These are phyloP conservation scores for Vanrija sp. DNA, from an alignment of 1,284 basidiomycete genomes.

Conservation along the genomic window DNA sequence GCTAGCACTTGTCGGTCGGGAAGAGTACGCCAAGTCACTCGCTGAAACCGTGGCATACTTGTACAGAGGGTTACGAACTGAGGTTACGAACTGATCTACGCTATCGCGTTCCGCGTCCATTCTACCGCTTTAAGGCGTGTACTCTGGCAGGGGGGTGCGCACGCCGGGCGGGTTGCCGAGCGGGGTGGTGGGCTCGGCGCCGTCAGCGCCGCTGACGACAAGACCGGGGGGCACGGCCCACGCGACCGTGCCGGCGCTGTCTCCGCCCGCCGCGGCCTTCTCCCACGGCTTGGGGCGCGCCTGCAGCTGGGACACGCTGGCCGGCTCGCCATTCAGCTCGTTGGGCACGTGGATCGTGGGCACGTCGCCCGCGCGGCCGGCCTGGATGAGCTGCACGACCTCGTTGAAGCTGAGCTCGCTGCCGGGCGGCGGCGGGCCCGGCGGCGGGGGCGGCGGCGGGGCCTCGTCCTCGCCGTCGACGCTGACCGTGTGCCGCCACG, in stretches of 20 bases:
- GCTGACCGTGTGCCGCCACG: conserved; percentile 5
- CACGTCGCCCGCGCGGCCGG: conserved; percentile 33
- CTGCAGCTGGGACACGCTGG: conserved; percentile 7
- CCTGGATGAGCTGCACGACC: conserved; percentile 27
- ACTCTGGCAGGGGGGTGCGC: too few relatives aligned
- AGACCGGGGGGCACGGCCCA: not conserved
- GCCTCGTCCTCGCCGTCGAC: conserved; percentile 3
- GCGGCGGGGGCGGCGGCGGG: not conserved
- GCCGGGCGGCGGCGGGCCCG: not conserved
- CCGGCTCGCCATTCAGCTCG: conserved; percentile 25
- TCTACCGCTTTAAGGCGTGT: too few relatives aligned
- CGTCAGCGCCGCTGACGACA: too few relatives aligned
- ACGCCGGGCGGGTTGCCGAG: too few relatives aligned
- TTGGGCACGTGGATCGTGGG: conserved; percentile 28
- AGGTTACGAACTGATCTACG: too few relatives aligned
- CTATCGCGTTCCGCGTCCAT: too few relatives aligned
- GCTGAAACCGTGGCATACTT: too few relatives aligned
- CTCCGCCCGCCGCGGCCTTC: not conserved
- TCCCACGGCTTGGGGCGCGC: conserved; percentile 25
- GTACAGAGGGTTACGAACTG: too few relatives aligned
- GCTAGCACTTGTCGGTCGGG: too few relatives aligned
- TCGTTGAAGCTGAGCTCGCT: conserved; percentile 11
- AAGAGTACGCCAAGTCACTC: too few relatives aligned
- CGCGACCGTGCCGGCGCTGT: too few relatives aligned
- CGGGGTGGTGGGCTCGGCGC: too few relatives aligned